Conservation (phyloP, 345 rosid genomes). For the Brassica nigra region DNA sequence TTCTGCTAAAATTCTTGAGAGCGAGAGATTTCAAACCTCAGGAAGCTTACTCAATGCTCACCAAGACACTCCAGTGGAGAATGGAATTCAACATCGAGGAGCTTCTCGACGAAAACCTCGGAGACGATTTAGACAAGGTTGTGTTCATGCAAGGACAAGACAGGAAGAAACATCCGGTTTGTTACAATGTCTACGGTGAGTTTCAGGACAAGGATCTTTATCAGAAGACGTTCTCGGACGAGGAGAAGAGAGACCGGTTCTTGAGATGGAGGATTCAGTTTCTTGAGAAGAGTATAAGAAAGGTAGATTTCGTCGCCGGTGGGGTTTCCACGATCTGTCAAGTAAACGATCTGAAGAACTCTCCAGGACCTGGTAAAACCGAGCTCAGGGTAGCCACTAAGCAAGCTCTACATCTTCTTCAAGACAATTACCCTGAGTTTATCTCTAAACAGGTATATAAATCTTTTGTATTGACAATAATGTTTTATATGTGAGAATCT, state of each 20-base stretch:
- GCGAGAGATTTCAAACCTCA: constrained; percentile 81
- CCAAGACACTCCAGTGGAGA: constrained; percentile 77
- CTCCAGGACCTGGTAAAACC: constrained; percentile 45
- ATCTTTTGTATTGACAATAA: neutral
- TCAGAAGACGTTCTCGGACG: constrained; percentile 39
- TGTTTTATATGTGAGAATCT: neutral
- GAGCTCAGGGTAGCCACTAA: constrained; percentile 46
- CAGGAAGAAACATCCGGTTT: constrained; percentile 39
- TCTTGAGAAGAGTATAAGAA: constrained; percentile 46
- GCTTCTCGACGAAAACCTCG: constrained; percentile 40
- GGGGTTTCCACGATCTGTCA: constrained; percentile 45
- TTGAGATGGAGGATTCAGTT: constrained; percentile 50
- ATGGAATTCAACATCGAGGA: constrained; percentile 57
- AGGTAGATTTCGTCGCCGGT: constrained; percentile 35
- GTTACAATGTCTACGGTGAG: constrained; percentile 48
- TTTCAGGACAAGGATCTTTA: constrained; percentile 44
- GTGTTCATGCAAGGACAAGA: constrained; percentile 46
- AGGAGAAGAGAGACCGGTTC: constrained; percentile 43
- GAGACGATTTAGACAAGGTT: constrained; percentile 37
- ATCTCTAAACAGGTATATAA: constrained; percentile 43
- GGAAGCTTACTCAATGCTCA: constrained; percentile 77
- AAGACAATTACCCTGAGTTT: constrained; percentile 47
- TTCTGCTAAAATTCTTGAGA: constrained; percentile 71
- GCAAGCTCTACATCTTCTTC: constrained; percentile 46
- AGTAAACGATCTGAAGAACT: constrained; percentile 41